Evolutionary conservation across 1,284 basidiomycete species (phyloP).

Genomic region (Thelephora terrestris): DNA sequence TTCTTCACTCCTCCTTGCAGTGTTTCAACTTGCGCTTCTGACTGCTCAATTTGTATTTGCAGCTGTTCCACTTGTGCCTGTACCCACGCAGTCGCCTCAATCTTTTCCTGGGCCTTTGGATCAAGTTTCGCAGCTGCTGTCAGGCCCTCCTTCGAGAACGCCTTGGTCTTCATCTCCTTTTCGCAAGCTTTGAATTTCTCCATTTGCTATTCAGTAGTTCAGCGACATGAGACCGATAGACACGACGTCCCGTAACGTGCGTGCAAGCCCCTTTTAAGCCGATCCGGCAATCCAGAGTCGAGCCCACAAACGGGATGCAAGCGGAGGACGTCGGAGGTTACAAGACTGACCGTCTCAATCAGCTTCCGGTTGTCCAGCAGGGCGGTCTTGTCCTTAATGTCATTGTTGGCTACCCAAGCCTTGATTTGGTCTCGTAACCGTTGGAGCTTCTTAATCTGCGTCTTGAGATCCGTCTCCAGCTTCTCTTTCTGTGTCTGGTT

Average conservation of each 20-base stretch:
- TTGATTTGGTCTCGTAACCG: constrained; percentile 98
- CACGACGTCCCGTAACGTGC: constrained; percentile 7
- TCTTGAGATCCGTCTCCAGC: constrained; percentile 90
- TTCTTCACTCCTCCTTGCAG: constrained; percentile 81
- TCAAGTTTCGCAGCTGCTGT: constrained; percentile 92
- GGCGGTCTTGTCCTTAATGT: constrained; percentile 98
- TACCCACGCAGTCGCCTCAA: constrained; percentile 83
- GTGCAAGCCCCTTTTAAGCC: constrained; percentile 1
- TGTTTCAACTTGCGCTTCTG: constrained; percentile 95
- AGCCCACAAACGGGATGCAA: constrained; percentile 5
- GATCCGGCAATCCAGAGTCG: constrained; percentile 9
- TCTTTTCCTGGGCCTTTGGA: constrained; percentile 94
- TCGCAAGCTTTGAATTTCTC: constrained; percentile 99
- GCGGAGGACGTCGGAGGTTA: constrained; percentile 1
- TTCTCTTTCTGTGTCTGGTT: constrained; percentile 98
- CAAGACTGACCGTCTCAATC: constrained; percentile 86
- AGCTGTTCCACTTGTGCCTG: constrained; percentile 87
- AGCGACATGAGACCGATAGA: neutral
- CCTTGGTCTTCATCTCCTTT: constrained; percentile 99
- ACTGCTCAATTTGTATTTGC: constrained; percentile 84
- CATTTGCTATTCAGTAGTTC: constrained; percentile 76
- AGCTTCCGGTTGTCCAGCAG: constrained; percentile 90
- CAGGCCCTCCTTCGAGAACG: constrained; percentile 98
- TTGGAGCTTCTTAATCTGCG: constrained; percentile 99
- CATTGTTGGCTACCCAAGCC: constrained; percentile 95